phyloP scores from a whole-genome alignment of 1,284 basidiomycete genomes.

The Mycosarcoma mackinlayi region DNA sequence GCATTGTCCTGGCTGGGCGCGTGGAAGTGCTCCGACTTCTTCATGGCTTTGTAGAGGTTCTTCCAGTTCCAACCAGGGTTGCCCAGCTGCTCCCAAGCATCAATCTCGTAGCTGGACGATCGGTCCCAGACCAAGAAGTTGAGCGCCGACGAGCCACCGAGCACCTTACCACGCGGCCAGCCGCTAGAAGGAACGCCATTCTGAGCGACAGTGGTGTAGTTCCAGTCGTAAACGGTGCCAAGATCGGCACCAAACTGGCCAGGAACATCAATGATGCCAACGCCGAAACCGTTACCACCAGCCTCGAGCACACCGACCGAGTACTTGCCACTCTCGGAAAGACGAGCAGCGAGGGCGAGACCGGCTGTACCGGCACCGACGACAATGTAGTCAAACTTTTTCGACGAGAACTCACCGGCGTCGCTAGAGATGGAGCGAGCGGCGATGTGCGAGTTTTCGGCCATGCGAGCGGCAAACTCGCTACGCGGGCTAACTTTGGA shows the following conservation, averaged over 20 bases:
- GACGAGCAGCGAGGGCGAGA: constrained; percentile 54
- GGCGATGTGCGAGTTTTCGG: constrained; percentile 32
- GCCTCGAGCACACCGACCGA: constrained; percentile 63
- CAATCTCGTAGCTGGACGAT: constrained; percentile 62
- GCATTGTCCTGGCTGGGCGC: constrained; percentile 55
- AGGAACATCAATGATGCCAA: constrained; percentile 55
- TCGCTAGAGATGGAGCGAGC: constrained; percentile 46
- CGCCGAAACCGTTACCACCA: constrained; percentile 47
- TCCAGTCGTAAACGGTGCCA: constrained; percentile 54
- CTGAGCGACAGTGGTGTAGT: constrained; percentile 54
- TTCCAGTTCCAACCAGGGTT: constrained; percentile 67
- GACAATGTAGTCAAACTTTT: constrained; percentile 65
- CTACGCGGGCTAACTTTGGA: constrained; percentile 40
- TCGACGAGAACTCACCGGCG: constrained; percentile 26
- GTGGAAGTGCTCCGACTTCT: constrained; percentile 67
- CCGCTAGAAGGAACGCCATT: constrained; percentile 38
- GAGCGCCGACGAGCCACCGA: constrained; percentile 66
- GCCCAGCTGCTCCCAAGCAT: constrained; percentile 62
- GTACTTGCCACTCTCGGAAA: constrained; percentile 58
- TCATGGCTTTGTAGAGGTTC: constrained; percentile 68
- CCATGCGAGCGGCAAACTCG: constrained; percentile 41
- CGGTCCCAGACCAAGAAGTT: constrained; percentile 69
- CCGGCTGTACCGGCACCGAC: constrained; percentile 74
- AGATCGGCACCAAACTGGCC: constrained; percentile 59
- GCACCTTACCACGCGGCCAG: constrained; percentile 66